Percentiles rank a stretch among this genome's conserved stretches.
Conservation (phyloP, 2,329 filamentous ascomycete genomes). For the Cyanodermella asteris region DNA sequence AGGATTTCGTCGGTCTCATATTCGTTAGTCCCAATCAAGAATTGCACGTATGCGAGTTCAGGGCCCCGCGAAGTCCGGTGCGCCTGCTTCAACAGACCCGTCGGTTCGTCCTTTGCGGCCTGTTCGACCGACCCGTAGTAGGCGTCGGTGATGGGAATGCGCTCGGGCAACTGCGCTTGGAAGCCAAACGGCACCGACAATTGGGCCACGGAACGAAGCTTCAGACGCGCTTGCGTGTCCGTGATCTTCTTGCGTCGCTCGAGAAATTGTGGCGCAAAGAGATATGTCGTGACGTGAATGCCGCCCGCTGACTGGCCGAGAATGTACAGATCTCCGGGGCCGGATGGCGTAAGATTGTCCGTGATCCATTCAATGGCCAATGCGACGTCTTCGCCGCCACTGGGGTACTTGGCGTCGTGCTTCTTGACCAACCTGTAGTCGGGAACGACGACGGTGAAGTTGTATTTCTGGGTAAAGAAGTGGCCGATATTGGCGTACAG, state of each 20-base stretch:
- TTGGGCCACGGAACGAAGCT: not conserved
- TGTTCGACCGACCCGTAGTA: slow-evolving; percentile 6
- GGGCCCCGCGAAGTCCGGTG: slow-evolving; percentile 2
- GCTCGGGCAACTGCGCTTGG: slow-evolving; percentile 11
- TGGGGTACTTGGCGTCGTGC: slow-evolving; percentile 19
- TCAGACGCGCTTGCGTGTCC: not conserved
- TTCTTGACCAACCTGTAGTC: slow-evolving; percentile 20
- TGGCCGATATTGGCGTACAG: slow-evolving; percentile 18
- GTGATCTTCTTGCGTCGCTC: not conserved
- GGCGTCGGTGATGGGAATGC: slow-evolving; percentile 1
- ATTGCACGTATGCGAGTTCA: slow-evolving; percentile 2
- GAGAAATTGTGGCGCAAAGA: slow-evolving; percentile 10
- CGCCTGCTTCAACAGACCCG: slow-evolving; percentile 5
- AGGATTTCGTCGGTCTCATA: slow-evolving; percentile 5
- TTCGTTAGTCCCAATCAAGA: slow-evolving; percentile 5
- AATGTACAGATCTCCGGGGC: slow-evolving; percentile 17
- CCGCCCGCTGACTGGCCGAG: slow-evolving; percentile 22
- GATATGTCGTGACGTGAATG: slow-evolving; percentile 17
- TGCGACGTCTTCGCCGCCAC: slow-evolving; percentile 19
- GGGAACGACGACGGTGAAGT: slow-evolving; percentile 16
- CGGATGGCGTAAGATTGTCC: no score
- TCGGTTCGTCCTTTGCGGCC: slow-evolving; percentile 1
- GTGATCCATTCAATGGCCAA: slow-evolving; percentile 16
- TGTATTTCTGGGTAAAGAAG: slow-evolving; percentile 17
- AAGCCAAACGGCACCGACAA: not conserved